Percentiles rank a stretch among this genome's conserved stretches.
Evolutionary conservation across 768 basidiomycete species (phyloP).

Genomic region (Kondoa malvinella): DNA sequence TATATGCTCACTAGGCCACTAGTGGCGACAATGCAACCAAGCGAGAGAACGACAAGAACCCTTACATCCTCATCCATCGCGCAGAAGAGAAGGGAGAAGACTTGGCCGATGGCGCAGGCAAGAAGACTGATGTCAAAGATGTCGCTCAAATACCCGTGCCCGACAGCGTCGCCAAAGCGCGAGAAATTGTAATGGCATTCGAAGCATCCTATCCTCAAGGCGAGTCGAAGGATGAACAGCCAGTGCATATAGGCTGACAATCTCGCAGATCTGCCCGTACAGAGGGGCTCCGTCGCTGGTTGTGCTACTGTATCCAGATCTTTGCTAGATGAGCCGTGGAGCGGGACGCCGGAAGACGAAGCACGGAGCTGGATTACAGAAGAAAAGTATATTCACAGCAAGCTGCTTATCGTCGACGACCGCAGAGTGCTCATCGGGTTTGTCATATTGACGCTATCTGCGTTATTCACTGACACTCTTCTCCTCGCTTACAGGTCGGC

Average conservation of each 20-base stretch:
- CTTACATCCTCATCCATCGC: conserved; percentile 6
- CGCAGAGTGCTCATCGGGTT: not conserved
- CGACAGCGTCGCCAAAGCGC: conserved; percentile 48
- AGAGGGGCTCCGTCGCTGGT: not conserved
- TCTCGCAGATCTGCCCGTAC: conserved; percentile 41
- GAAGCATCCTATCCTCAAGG: conserved; percentile 50
- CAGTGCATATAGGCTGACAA: too few species aligned
- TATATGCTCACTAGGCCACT: conserved; percentile 12
- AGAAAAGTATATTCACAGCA: conserved; percentile 28
- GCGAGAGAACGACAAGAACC: not conserved
- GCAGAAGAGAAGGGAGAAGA: not conserved
- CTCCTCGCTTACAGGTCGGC: conserved; percentile 92
- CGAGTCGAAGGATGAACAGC: too few species aligned
- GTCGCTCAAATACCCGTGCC: conserved; percentile 52
- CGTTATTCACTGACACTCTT: conserved; percentile 42
- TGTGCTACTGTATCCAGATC: conserved; percentile 30
- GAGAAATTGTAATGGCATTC: conserved; percentile 50
- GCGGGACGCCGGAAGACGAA: conserved; percentile 69
- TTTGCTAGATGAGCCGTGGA: conserved; percentile 64
- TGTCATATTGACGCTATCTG: conserved; percentile 5
- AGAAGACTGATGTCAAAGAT: not conserved
- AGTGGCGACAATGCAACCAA: conserved; percentile 27
- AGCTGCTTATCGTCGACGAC: conserved; percentile 21
- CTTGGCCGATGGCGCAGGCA: not conserved
- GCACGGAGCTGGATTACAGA: conserved; percentile 48